Percentiles rank a stretch among this genome's conserved stretches.
These are phyloP conservation scores for Geotrichum reessii DNA, from an alignment of 1,139 yeast species.

Conservation along the genomic window DNA sequence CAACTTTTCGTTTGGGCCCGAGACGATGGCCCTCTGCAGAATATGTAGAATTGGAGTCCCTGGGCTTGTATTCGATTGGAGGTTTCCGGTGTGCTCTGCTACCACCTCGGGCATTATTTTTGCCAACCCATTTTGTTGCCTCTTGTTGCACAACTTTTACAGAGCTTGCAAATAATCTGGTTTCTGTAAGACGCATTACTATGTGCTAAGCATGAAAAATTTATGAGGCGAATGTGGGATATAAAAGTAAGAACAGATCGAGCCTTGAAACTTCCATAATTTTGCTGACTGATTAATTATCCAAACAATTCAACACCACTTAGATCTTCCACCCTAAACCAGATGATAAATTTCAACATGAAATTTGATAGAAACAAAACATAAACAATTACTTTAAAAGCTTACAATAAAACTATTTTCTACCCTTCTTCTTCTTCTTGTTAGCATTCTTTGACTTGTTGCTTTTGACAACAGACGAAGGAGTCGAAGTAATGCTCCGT, in stretches of 20 bases:
- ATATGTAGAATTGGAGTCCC: not conserved
- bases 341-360: not conserved
- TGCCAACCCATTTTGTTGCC: not conserved
- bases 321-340: not conserved
- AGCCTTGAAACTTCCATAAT: not conserved
- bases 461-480: slow-evolving; percentile 24
- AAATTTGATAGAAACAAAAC: not conserved
- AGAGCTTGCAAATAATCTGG: not conserved
- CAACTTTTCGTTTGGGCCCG: slow-evolving; percentile 79
- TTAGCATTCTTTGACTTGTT: slow-evolving; percentile 40
- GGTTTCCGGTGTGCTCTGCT: not conserved
- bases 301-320: not conserved
- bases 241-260: not conserved
- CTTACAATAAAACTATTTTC: slow-evolving; percentile 23
- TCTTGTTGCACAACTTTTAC: not conserved
- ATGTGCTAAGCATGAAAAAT: not conserved
- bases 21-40: not conserved
- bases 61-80: not conserved
- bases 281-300: not conserved
- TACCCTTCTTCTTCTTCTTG: slow-evolving; percentile 48
- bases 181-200: not conserved
- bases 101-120: not conserved
- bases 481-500: slow-evolving; percentile 32
- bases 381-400: not conserved
- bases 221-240: not conserved